A percentile compares a stretch with the other conserved stretches of the same genome.
phyloP scores from a whole-genome alignment of 148 eudicot genomes.

The Rhododendron griersonianum region DNA sequence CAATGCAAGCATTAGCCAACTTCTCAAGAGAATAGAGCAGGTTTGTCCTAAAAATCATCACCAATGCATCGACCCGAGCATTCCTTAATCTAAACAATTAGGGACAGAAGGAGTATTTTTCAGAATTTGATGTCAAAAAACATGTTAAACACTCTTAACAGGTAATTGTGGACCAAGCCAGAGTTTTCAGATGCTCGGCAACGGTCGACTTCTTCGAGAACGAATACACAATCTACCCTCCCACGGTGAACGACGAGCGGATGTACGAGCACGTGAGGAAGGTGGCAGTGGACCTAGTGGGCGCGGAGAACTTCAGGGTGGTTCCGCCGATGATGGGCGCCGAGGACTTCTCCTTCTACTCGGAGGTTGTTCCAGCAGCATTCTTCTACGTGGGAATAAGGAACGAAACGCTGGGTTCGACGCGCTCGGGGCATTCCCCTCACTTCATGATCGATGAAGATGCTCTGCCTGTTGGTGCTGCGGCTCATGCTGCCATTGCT shows the following conservation, averaged over 20 bases:
- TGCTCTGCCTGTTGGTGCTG: conserved; percentile 67
- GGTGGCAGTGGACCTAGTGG: conserved; percentile 45
- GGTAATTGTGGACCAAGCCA: conserved; percentile 65
- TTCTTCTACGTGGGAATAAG: conserved; percentile 62
- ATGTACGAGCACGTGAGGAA: conserved; percentile 62
- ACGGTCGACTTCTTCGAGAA: conserved; percentile 60
- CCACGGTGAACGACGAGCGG: conserved; percentile 53
- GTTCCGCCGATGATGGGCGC: conserved; percentile 69
- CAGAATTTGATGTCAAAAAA: background rate
- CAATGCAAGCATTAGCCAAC: conserved; percentile 38
- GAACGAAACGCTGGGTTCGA: conserved; percentile 59
- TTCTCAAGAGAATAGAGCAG: conserved; percentile 59
- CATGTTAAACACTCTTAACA: conserved; percentile 3
- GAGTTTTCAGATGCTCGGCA: conserved; percentile 60
- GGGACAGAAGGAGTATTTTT: too few species aligned
- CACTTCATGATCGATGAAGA: conserved; percentile 68
- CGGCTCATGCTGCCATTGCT: conserved; percentile 73
- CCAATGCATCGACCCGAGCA: background rate
- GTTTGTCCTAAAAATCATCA: conserved; percentile 16
- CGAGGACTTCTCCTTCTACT: conserved; percentile 82
- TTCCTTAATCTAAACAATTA: background rate
- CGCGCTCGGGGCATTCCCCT: conserved; percentile 67
- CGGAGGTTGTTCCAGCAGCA: conserved; percentile 56
- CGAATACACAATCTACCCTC: conserved; percentile 56
- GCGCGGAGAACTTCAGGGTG: conserved; percentile 33